A percentile compares a stretch with the other conserved stretches of the same genome.
These are phyloP conservation scores for Trichophyton equinum DNA, from an alignment of 2,329 filamentous ascomycete species.

Conservation along the genomic window DNA sequence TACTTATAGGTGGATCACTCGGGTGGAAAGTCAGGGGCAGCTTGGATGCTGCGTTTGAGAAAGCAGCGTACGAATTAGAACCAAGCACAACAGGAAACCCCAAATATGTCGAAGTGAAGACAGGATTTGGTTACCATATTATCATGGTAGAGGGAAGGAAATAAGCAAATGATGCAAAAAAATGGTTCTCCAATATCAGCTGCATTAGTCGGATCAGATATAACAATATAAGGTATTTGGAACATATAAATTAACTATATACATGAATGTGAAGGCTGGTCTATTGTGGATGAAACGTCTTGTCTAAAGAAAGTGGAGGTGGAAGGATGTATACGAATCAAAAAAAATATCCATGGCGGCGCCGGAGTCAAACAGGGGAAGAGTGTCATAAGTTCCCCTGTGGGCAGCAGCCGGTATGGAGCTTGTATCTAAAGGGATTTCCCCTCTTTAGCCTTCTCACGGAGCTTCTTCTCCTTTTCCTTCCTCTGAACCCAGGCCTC, in stretches of 20 bases:
- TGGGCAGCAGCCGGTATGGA: background rate
- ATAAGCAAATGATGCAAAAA: conserved; percentile 18
- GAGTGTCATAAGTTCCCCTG: background rate
- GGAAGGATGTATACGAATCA: background rate
- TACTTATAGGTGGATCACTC: conserved; percentile 41
- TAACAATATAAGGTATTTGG: background rate
- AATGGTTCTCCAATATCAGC: background rate
- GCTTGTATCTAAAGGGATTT: background rate
- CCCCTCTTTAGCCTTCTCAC: conserved; percentile 39
- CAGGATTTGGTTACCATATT: conserved; percentile 54
- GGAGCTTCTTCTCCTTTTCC: conserved; percentile 74
- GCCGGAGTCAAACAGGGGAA: background rate
- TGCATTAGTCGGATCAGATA: background rate
- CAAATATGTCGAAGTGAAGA: conserved; percentile 51
- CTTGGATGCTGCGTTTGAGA: conserved; percentile 47
- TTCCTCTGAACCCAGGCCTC: conserved; percentile 69
- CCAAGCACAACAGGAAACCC: conserved; percentile 49
- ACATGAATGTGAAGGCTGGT: background rate
- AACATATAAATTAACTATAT: background rate
- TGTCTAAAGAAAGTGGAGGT: background rate
- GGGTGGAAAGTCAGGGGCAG: conserved; percentile 51
- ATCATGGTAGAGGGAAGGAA: conserved; percentile 56
- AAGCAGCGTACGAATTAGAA: conserved; percentile 50
- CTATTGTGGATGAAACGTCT: background rate
- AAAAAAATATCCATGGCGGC: background rate